Percentiles rank a stretch among this genome's conserved stretches.
Evolutionary conservation across 2,329 filamentous ascomycete species (phyloP).

Genomic region (Dothideomycetes sp.): DNA sequence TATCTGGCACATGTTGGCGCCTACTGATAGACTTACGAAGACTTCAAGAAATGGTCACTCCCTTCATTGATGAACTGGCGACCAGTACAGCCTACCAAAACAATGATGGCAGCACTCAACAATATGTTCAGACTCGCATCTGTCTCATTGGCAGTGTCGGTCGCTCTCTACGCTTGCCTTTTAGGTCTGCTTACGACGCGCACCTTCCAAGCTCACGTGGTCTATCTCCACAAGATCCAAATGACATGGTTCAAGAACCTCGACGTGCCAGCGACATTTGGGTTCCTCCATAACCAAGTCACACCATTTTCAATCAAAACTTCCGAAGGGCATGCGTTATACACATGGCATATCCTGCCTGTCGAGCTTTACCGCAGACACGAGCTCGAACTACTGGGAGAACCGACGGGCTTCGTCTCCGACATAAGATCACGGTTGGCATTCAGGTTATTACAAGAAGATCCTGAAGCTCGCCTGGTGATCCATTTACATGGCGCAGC

Average conservation of each 20-base stretch:
- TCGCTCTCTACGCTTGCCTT: constrained; percentile 31
- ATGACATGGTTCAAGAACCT: constrained; percentile 45
- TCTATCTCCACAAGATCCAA: constrained; percentile 44
- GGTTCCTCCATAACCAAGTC: constrained; percentile 39
- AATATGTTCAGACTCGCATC: no score
- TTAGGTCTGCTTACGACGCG: constrained; percentile 36
- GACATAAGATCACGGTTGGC: constrained; percentile 47
- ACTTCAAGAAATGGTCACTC: no score
- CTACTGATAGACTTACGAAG: no score
- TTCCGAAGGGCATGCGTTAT: constrained; percentile 28
- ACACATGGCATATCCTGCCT: constrained; percentile 42
- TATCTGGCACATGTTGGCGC: no score
- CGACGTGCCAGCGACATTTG: constrained; percentile 36
- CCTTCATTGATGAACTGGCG: no score
- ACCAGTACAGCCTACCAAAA: no score
- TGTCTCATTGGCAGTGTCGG: constrained; percentile 15
- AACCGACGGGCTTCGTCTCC: constrained; percentile 35
- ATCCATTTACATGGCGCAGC: constrained; percentile 51
- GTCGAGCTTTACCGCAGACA: constrained; percentile 34
- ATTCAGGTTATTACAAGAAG: constrained; percentile 51
- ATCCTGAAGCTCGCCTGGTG: constrained; percentile 52
- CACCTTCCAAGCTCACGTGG: constrained; percentile 42
- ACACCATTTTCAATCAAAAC: constrained; percentile 37
- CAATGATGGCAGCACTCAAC: no score
- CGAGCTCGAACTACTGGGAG: constrained; percentile 27